A percentile compares a stretch with the other conserved stretches of the same genome.
Conservation (phyloP, 257 asterid genomes). For the Scutellaria galericulata region DNA sequence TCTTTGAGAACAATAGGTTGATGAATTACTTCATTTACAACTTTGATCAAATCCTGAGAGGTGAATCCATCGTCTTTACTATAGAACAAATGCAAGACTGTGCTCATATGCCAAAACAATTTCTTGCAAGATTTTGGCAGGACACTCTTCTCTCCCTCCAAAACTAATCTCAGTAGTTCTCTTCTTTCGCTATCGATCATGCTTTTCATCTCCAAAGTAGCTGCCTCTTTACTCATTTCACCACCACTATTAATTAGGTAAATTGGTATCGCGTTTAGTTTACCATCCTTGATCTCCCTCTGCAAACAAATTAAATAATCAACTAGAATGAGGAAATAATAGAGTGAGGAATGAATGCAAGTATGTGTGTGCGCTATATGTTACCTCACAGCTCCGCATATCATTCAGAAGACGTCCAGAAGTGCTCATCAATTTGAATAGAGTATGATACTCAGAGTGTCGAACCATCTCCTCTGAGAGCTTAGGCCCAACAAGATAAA, state of each 20-base stretch:
- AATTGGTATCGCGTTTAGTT: constrained; percentile 67
- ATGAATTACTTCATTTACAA: constrained; percentile 58
- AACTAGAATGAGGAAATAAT: not conserved
- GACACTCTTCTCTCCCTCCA: constrained; percentile 54
- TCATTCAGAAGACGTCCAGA: constrained; percentile 91
- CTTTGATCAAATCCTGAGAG: constrained; percentile 54
- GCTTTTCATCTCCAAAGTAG: constrained; percentile 49
- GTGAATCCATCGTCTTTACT: constrained; percentile 74
- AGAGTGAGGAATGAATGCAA: not conserved
- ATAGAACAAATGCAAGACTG: constrained; percentile 61
- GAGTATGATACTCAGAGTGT: constrained; percentile 58
- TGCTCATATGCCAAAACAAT: constrained; percentile 82
- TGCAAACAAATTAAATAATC: constrained; percentile 38
- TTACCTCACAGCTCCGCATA: constrained; percentile 72
- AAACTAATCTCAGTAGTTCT: constrained; percentile 64
- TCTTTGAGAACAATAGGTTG: constrained; percentile 53
- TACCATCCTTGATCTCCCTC: constrained; percentile 82
- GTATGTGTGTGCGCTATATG: not conserved
- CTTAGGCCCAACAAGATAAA: constrained; percentile 84
- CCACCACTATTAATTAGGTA: constrained; percentile 47
- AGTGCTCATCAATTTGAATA: constrained; percentile 71
- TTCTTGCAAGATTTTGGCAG: constrained; percentile 80
- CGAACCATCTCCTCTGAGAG: constrained; percentile 69
- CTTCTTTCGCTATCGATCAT: constrained; percentile 51
- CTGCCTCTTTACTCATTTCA: constrained; percentile 53